Conservation (phyloP, 164 flowering plant genomes). For the Vitis rupestris region DNA sequence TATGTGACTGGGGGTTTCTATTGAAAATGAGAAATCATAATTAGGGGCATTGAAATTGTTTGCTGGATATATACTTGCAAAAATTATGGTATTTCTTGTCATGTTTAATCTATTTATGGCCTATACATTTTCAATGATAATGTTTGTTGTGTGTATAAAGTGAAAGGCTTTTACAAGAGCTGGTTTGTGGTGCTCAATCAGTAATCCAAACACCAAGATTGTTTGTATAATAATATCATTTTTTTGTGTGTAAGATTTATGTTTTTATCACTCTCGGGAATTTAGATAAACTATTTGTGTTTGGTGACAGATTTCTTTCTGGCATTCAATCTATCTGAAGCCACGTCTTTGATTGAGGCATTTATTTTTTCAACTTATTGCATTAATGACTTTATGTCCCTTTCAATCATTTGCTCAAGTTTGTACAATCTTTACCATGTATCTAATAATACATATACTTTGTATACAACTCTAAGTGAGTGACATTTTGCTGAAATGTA, state of each 20-base stretch:
- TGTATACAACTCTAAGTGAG: too few relatives aligned
- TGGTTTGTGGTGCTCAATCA: background rate
- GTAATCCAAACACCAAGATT: too few relatives aligned
- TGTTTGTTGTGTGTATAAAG: background rate
- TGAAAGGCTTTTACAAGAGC: background rate
- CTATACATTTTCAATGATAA: background rate
- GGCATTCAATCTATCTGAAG: background rate
- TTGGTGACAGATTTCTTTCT: background rate
- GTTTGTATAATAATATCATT: too few relatives aligned
- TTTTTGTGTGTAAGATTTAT: background rate
- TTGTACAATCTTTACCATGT: background rate
- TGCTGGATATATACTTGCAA: too few relatives aligned
- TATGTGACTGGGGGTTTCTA: too few relatives aligned
- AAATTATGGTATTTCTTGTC: background rate
- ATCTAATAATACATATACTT: too few relatives aligned
- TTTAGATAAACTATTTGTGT: background rate
- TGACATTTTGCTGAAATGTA: too few relatives aligned
- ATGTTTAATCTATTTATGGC: background rate
- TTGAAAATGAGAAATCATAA: too few relatives aligned
- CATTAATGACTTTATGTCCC: background rate
- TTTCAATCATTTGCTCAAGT: background rate
- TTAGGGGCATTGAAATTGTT: background rate
- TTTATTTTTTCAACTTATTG: background rate
- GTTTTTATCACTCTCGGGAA: background rate
- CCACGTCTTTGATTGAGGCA: background rate